Evolutionary conservation across 2,329 filamentous ascomycete species (phyloP).

Genomic region (Fusarium tuaranense): DNA sequence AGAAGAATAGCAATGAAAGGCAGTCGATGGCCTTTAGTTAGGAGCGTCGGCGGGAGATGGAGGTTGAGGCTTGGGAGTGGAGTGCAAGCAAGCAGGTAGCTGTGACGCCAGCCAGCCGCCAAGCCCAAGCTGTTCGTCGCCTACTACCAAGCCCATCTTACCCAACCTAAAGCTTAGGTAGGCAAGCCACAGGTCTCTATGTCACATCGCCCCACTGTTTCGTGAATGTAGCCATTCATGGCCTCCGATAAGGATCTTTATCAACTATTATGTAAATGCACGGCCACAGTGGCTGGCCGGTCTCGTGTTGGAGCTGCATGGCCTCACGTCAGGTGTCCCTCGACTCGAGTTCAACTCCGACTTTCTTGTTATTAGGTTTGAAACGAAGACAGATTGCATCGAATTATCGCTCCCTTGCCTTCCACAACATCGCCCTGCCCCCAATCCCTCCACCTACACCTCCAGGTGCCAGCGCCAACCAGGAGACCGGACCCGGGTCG

Average conservation of each 20-base stretch:
- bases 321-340: conserved; percentile 42
- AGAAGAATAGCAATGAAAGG: conserved; percentile 21
- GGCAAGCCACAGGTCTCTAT: conserved; percentile 36
- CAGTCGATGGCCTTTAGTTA: conserved; percentile 40
- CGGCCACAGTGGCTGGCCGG: conserved; percentile 43
- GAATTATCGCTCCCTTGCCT: conserved; percentile 8
- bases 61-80: conserved; percentile 32
- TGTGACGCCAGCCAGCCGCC: conserved; percentile 45
- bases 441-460: conserved; percentile 10
- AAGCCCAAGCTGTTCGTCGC: conserved; percentile 27
- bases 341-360: conserved; percentile 31
- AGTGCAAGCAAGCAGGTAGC: conserved; percentile 38
- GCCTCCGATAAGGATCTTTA: conserved; percentile 20
- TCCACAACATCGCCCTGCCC: background rate
- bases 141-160: background rate
- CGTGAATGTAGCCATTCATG: conserved; percentile 28
- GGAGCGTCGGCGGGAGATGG: conserved; percentile 34
- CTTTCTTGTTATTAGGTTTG: conserved; percentile 34
- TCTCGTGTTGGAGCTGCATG: conserved; percentile 41
- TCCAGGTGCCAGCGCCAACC: conserved; percentile 36
- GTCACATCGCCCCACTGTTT: conserved; percentile 13
- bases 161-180: conserved; percentile 2
- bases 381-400: conserved; percentile 33
- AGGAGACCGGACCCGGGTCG: conserved; percentile 8
- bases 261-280: conserved; percentile 47